Percentiles rank a stretch among this genome's conserved stretches.
phyloP scores from a whole-genome alignment of 306 rosid genomes.

The Malus fusca region DNA sequence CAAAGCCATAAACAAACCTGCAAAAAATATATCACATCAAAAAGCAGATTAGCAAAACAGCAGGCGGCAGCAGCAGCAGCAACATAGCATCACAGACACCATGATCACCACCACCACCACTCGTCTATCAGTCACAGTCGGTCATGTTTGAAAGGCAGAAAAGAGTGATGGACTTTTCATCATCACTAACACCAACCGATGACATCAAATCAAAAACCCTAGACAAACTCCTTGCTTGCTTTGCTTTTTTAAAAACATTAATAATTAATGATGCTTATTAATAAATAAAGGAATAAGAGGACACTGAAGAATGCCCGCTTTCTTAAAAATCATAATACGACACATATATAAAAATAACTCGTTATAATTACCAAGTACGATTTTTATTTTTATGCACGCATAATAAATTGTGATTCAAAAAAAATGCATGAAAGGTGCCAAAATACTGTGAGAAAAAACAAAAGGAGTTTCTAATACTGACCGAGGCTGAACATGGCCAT shows the following conservation, averaged over 20 bases:
- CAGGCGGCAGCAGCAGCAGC: background rate
- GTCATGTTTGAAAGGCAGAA: conserved; percentile 30
- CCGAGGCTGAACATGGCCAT: conserved; percentile 99
- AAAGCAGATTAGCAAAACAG: background rate
- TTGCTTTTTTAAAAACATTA: conserved; percentile 9
- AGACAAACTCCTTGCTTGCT: conserved; percentile 16
- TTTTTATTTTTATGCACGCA: too few species aligned
- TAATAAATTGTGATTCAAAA: background rate
- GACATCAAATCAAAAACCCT: conserved; percentile 13
- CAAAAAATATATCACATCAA: conserved; percentile 12
- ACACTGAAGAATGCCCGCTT: background rate
- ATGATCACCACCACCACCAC: conserved; percentile 14
- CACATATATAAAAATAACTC: too few species aligned
- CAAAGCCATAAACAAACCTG: conserved; percentile 97
- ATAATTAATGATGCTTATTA: conserved; percentile 17
- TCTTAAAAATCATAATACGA: too few species aligned
- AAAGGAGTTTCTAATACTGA: conserved; percentile 23
- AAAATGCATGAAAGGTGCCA: background rate
- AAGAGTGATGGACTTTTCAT: conserved; percentile 29
- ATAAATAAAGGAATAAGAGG: background rate
- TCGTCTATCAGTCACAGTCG: conserved; percentile 20
- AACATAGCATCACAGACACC: conserved; percentile 12
- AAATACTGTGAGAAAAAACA: background rate
- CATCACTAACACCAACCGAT: conserved; percentile 32
- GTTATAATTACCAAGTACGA: too few species aligned